Conservation (phyloP, 495 filamentous ascomycete genomes). For the Bathelium albidoporum region DNA sequence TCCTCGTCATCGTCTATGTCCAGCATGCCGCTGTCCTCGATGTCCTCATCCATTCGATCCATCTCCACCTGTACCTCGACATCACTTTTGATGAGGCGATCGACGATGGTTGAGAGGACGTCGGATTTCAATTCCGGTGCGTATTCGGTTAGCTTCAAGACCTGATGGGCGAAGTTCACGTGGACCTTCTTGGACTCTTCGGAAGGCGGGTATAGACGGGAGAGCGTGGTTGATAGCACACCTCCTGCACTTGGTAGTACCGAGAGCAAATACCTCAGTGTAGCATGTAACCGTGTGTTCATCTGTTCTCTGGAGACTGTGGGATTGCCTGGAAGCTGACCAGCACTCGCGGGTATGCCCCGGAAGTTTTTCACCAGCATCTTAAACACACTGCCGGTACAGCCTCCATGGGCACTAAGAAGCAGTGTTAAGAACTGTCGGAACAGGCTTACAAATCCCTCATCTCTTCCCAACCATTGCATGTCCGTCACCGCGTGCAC, state of each 20-base stretch:
- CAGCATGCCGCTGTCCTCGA: slow-evolving; percentile 39
- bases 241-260: slow-evolving; percentile 14
- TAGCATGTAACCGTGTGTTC: slow-evolving; percentile 14
- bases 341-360: slow-evolving; percentile 26
- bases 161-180: slow-evolving; percentile 13
- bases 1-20: slow-evolving; percentile 33
- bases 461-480: slow-evolving; percentile 77
- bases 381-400: slow-evolving; percentile 51
- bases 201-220: background rate
- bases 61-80: slow-evolving; percentile 89
- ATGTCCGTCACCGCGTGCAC: slow-evolving; percentile 62
- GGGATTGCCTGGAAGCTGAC: slow-evolving; percentile 15
- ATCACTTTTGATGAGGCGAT: slow-evolving; percentile 81
- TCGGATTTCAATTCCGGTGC: slow-evolving; percentile 70
- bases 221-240: slow-evolving; percentile 3
- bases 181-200: background rate
- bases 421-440: slow-evolving; percentile 71
- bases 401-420: slow-evolving; percentile 64
- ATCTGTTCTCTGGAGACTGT: slow-evolving; percentile 12
- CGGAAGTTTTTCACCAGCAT: slow-evolving; percentile 74
- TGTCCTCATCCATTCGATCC: slow-evolving; percentile 69
- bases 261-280: slow-evolving; percentile 12
- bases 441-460: slow-evolving; percentile 68
- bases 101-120: slow-evolving; percentile 71
- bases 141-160: slow-evolving; percentile 63